phyloP scores from a whole-genome alignment of 768 basidiomycete species.

The Mycena olivaceomarginata region DNA sequence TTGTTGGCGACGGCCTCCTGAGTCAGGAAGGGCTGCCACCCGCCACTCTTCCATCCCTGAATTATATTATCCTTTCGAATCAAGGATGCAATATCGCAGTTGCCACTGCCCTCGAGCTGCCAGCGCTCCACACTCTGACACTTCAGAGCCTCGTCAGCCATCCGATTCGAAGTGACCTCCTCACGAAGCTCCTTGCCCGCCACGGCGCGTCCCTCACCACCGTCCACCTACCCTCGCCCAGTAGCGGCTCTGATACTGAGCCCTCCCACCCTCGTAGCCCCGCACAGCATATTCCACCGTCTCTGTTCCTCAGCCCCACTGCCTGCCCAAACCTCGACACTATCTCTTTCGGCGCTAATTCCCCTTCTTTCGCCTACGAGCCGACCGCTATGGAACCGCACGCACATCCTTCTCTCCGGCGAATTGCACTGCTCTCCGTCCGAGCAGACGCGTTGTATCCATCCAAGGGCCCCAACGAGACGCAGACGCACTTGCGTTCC shows the following conservation, averaged over 20 bases:
- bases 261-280: constrained; percentile 50
- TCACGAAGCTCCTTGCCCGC: constrained; percentile 60
- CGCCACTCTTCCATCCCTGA: constrained; percentile 63
- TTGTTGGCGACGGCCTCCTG: constrained; percentile 52
- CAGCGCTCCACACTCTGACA: constrained; percentile 64
- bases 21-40: constrained; percentile 36
- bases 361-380: constrained; percentile 53
- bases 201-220: constrained; percentile 63
- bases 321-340: constrained; percentile 68
- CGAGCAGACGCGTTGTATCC: constrained; percentile 65
- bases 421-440: constrained; percentile 68
- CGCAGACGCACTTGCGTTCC: constrained; percentile 60
- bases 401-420: constrained; percentile 61
- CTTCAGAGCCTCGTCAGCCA: constrained; percentile 56
- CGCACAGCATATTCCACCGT: constrained; percentile 59
- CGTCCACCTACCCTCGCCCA: constrained; percentile 64
- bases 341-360: constrained; percentile 63
- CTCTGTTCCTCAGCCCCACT: constrained; percentile 63
- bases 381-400: constrained; percentile 30
- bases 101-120: constrained; percentile 63
- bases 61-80: constrained; percentile 66
- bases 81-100: constrained; percentile 57
- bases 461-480: constrained; percentile 52
- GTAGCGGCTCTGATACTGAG: constrained; percentile 57
- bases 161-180: constrained; percentile 44